Evolutionary conservation across 306 rosid species (phyloP), one percentile per base, ranked within the genome.

Genomic region (Inga laurina): DNA sequence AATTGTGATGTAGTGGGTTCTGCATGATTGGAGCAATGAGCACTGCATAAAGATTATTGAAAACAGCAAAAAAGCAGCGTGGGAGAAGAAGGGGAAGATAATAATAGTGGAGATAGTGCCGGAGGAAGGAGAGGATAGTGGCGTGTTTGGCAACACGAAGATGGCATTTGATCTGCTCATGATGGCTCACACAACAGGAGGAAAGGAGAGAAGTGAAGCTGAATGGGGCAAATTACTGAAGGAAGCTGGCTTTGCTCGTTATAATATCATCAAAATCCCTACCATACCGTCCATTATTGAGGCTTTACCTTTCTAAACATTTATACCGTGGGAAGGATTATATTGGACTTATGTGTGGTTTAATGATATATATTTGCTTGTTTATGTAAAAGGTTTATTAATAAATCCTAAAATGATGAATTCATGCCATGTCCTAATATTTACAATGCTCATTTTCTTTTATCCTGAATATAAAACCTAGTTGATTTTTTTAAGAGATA

Each of bases 11-110:
- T 12, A 86, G 91, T 78, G 83, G 87, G 44, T 89, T 39, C 21
- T 89, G 70, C 92, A 87, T 16, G 80, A 87, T 54, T 87, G 90
- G 90, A 76, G 83, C 12, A 88, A 87, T 19, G 74, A 88, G 72
- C 57, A 83, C 1, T 84, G 89, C 77, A 46, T 82, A 10, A 76
- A 71, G 22, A 84, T 86, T 37, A 35, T 86, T 24, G 3, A 72
- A 62, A 86, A 85, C 3, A 54, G 82, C 52, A 51, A 16, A 10
- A 76, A 77, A 22, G 88, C 87, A 6, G 74, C 86, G 8, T 27
- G 16, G 0, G 72, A 75, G 46, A 74, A 65, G 61, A 74, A 5
- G 8, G 86, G 87, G n/a, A 87, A 85, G 66, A 18, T 87, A 2
- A 37, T 87, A 3, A 77, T 87, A 12, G 86, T 81, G 19, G 90